Evolutionary conservation across 78 protist species (phyloP).

Genomic region (Dictyostelium discoideum): DNA sequence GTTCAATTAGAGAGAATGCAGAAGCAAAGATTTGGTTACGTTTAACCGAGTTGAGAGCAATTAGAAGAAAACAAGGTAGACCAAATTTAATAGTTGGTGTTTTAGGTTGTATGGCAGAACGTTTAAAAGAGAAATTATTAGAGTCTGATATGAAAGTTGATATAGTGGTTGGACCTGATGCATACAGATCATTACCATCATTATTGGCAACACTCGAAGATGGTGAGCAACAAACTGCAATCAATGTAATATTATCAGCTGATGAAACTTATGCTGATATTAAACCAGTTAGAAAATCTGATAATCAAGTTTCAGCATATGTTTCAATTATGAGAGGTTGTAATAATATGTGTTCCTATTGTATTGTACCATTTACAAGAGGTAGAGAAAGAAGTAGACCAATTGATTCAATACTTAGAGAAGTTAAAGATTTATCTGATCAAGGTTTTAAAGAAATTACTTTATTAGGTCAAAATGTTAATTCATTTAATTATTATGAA

Average conservation of each 20-base stretch:
- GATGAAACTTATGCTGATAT: constrained; percentile 98
- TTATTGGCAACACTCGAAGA: constrained; percentile 74
- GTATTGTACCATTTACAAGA: constrained; percentile 97
- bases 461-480: constrained; percentile 97
- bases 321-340: constrained; percentile 93
- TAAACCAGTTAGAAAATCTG: constrained; percentile 90
- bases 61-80: constrained; percentile 4
- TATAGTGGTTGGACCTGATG: constrained; percentile 93
- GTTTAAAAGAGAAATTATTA: constrained; percentile 87
- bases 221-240: constrained; percentile 49
- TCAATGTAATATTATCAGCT: constrained; percentile 89
- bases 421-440: constrained; percentile 71
- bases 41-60: constrained; percentile 35
- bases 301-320: constrained; percentile 72
- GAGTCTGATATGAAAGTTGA: constrained; percentile 84
- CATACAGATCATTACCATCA: constrained; percentile 93
- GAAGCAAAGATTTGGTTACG: constrained; percentile 91
- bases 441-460: constrained; percentile 83
- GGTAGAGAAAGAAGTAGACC: constrained; percentile 94
- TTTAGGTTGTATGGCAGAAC: constrained; percentile 96
- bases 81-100: constrained; percentile 60
- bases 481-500: constrained; percentile 83
- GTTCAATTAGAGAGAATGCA: constrained; percentile 95
- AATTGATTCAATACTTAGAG: constrained; percentile 82
- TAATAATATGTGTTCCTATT: constrained; percentile 97